Evolutionary conservation across 75 land plant genomes (phyloP).

Genomic region (Isoetes taiwanensis): DNA sequence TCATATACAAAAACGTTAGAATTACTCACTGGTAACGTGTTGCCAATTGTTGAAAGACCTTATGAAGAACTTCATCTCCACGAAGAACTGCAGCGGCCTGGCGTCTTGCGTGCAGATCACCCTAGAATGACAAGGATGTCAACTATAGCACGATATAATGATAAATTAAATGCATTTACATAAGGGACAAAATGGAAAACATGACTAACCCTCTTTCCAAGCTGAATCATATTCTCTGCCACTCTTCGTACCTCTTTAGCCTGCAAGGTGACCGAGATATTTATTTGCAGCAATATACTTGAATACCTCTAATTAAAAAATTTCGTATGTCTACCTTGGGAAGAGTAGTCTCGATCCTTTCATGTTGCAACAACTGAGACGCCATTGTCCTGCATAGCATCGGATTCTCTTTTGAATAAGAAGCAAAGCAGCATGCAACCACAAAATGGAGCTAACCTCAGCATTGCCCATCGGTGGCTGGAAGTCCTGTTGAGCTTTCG

Average conservation of each 20-base stretch:
- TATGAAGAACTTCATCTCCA: slow-evolving; percentile 82
- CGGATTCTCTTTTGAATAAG: not conserved
- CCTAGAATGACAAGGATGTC: slow-evolving; percentile 24
- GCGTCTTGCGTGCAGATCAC: slow-evolving; percentile 55
- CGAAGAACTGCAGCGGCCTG: slow-evolving; percentile 74
- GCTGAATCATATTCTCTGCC: slow-evolving; percentile 80
- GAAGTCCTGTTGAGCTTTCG: slow-evolving; percentile 52
- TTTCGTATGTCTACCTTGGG: slow-evolving; percentile 49
- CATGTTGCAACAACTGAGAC: slow-evolving; percentile 91
- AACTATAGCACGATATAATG: not conserved
- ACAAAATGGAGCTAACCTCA: slow-evolving; percentile 25
- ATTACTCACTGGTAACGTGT: slow-evolving; percentile 54
- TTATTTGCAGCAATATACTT: not conserved
- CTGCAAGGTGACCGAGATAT: slow-evolving; percentile 21
- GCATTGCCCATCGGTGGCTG: slow-evolving; percentile 50
- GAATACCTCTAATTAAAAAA: not conserved
- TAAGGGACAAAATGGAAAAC: not conserved
- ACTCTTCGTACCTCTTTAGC: slow-evolving; percentile 81
- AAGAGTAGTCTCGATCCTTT: slow-evolving; percentile 89
- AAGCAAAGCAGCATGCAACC: not conserved
- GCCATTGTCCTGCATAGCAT: slow-evolving; percentile 66
- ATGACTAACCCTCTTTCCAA: slow-evolving; percentile 68
- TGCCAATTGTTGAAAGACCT: slow-evolving; percentile 80
- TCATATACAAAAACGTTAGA: not conserved
- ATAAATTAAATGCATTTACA: not conserved